Conservation (phyloP, 306 rosid species). For the Fagus sylvatica region DNA sequence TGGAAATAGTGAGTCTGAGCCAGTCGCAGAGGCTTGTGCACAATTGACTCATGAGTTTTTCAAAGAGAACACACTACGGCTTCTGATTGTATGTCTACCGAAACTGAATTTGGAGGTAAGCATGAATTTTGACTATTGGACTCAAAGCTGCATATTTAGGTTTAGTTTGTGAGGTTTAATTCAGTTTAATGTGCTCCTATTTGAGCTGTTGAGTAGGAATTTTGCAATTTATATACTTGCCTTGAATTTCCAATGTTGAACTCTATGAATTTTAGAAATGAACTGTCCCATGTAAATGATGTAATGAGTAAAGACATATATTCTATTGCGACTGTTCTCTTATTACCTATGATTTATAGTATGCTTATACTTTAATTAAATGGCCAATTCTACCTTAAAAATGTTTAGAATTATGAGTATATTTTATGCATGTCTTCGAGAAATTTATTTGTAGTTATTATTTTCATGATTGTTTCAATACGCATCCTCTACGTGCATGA, state of each 20-base stretch:
- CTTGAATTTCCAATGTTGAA: neutral
- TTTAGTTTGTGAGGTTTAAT: neutral
- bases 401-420: too few relatives aligned
- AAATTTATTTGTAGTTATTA: neutral
- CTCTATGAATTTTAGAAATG: constrained; percentile 4
- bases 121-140: neutral
- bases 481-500: neutral
- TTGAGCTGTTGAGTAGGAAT: too few relatives aligned
- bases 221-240: too few relatives aligned
- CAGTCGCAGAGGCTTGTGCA: constrained; percentile 87
- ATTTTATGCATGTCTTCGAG: neutral
- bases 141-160: constrained; percentile 1
- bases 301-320: neutral
- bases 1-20: constrained; percentile 95
- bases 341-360: constrained; percentile 12
- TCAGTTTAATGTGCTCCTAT: neutral
- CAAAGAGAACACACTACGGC: constrained; percentile 72
- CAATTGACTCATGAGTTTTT: constrained; percentile 93
- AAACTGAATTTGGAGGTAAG: constrained; percentile 93
- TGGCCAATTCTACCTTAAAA: too few relatives aligned
- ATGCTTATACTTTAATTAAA: too few relatives aligned
- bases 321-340: constrained; percentile 10
- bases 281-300: neutral
- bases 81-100: constrained; percentile 73
- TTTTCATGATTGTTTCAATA: neutral